Evolutionary conservation across 78 protist genomes (phyloP).

Genomic region (Guillardia theta): DNA sequence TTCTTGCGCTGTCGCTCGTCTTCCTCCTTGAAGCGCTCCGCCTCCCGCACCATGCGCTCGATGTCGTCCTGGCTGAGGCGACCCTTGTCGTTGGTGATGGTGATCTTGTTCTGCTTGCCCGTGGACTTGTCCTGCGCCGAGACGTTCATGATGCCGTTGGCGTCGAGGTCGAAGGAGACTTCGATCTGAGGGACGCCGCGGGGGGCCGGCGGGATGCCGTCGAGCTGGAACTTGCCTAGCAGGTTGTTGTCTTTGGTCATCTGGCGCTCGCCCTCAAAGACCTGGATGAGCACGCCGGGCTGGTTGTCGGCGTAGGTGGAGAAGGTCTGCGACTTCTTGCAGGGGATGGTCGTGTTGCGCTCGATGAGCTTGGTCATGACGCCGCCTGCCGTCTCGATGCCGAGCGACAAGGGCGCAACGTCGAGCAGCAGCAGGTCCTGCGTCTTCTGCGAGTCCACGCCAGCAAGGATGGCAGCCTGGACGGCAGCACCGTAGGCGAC

Average conservation of each 20-base stretch:
- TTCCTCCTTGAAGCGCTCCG: conserved; percentile 77
- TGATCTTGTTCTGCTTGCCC: conserved; percentile 80
- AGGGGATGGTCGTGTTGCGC: conserved; percentile 98
- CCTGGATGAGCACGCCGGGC: conserved; percentile 87
- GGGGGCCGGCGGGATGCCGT: conserved; percentile 97
- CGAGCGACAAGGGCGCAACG: conserved; percentile 97
- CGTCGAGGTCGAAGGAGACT: conserved; percentile 95
- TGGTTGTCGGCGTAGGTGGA: conserved; percentile 95
- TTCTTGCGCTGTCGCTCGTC: conserved; percentile 75
- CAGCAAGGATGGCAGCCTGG: conserved; percentile 95
- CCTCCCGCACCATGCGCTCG: conserved; percentile 94
- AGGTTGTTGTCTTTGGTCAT: conserved; percentile 85
- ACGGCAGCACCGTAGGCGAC: conserved; percentile 99
- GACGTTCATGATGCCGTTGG: conserved; percentile 94
- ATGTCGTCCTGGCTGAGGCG: conserved; percentile 89
- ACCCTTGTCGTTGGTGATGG: conserved; percentile 95
- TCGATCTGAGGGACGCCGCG: conserved; percentile 97
- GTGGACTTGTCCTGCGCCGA: conserved; percentile 90
- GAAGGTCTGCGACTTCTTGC: conserved; percentile 93
- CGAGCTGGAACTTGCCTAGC: conserved; percentile 54
- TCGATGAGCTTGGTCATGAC: conserved; percentile 95
- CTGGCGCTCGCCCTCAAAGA: conserved; percentile 94
- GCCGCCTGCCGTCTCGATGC: conserved; percentile 98
- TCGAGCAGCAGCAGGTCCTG: conserved; percentile 88
- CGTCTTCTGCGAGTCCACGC: conserved; percentile 51